Conservation (phyloP, 306 rosid genomes). For the Vigna nakashimae region DNA sequence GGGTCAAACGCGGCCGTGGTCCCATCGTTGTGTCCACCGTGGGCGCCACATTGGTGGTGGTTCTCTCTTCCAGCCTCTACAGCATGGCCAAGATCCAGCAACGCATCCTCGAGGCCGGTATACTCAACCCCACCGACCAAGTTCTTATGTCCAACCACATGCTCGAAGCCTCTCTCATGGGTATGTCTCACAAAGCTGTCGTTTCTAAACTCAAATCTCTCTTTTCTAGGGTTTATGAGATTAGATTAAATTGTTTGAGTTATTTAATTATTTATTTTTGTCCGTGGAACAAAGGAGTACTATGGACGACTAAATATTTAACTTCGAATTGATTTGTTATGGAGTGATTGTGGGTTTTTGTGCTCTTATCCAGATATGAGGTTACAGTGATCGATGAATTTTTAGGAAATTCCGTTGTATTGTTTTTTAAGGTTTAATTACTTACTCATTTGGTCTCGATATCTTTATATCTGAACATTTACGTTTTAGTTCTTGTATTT, state of each 20-base stretch:
- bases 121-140: slow-evolving; percentile 83
- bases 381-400: neutral
- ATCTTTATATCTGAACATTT: no score
- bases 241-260: neutral
- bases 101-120: slow-evolving; percentile 69
- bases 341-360: slow-evolving; percentile 6
- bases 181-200: slow-evolving; percentile 50
- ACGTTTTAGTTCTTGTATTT: no score
- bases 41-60: slow-evolving; percentile 67
- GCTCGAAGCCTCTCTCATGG: slow-evolving; percentile 96
- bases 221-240: neutral
- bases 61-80: slow-evolving; percentile 66
- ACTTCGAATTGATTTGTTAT: slow-evolving; percentile 24
- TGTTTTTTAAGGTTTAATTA: no score
- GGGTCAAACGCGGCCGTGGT: slow-evolving; percentile 84
- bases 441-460: no score
- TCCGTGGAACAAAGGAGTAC: neutral
- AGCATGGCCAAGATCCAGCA: slow-evolving; percentile 69
- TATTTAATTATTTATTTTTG: neutral
- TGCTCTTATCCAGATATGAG: neutral
- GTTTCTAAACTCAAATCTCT: neutral
- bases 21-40: slow-evolving; percentile 79
- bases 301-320: neutral
- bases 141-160: slow-evolving; percentile 81
- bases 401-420: neutral